Evolutionary conservation across 1,284 basidiomycete genomes (phyloP).

Genomic region (Ganoderma sinense): DNA sequence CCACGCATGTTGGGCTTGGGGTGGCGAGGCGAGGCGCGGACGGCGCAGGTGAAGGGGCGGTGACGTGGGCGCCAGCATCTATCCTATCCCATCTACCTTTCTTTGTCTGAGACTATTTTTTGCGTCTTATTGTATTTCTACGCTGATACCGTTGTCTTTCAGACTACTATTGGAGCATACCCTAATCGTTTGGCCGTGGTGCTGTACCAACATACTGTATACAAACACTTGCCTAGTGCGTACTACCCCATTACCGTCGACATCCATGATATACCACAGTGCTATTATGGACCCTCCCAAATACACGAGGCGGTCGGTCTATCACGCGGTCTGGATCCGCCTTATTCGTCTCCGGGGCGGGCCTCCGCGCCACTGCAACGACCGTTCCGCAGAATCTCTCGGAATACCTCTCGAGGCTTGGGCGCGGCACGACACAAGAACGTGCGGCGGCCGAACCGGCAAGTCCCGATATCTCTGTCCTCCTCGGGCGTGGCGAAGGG

Average conservation of each 20-base stretch:
- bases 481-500: background rate
- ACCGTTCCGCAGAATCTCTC: background rate
- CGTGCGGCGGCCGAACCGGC: background rate
- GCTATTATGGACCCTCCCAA: background rate
- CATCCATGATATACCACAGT: background rate
- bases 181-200: background rate
- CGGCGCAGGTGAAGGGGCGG: background rate
- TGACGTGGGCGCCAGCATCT: background rate
- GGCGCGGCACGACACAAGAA: background rate
- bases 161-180: background rate
- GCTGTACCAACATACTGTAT: background rate
- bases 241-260: background rate
- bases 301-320: background rate
- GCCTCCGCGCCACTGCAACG: background rate
- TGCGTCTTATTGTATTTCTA: background rate
- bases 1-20: background rate
- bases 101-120: background rate
- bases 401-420: background rate
- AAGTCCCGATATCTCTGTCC: background rate
- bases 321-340: background rate
- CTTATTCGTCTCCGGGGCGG: background rate
- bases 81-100: too few species aligned
- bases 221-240: background rate
- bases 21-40: constrained; percentile 1
- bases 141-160: background rate